Base-by-base conservation (phyloP, 805 yeast genomes). In the Saturnispora saitoi region DNA sequence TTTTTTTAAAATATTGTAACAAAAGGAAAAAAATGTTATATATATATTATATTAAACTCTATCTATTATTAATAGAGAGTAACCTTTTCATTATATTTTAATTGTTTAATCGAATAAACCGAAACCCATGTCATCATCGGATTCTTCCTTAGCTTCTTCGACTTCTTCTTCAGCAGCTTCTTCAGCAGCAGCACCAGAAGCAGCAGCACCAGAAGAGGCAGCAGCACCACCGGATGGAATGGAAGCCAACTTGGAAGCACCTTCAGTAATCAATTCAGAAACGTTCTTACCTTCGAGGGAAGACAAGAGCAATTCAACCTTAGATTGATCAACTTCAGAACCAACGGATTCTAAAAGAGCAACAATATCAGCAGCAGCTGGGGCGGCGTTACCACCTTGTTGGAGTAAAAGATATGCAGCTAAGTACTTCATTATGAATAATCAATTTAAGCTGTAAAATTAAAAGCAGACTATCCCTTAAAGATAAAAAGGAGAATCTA, bases 181-280 rank as follows among this genome's bases (percentile, higher is more conserved):
- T 51, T 72, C 93, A 57, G 75, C 88, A 59, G 77, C 85, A 58
- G 78, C 86, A 65, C 77, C 83, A 64, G 83, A 82, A 63, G 83
- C 79, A 60, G 85, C 82, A 66, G 78, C 79, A 66, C 76, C 78
- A 67, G 80, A 75, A 63, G 84, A 74, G 66, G 88, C 80, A 72
- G 93, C 95, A 71, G 96, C 93, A 76, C 95, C 97, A 72, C 96
- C 97, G 67, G 96, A 65, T 74, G 98, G 97, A 60, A 91, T 95
- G 61, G 98, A 82, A 63, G 98, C 95, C 70, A 93, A 86, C 81
- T 93, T 93, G 76, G 84, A 75, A 75, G 85, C 75, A 80, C 99
- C 99, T 77, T 82, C 93, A 65, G 95, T 85, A 65, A 93, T 81
- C 75, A 93, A 82, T 69, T 87, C 96, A 62, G 75, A 80, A 64